These are phyloP conservation scores for Coleophoma eucalyptorum DNA, from an alignment of 2,329 filamentous ascomycete species.

Conservation along the genomic window DNA sequence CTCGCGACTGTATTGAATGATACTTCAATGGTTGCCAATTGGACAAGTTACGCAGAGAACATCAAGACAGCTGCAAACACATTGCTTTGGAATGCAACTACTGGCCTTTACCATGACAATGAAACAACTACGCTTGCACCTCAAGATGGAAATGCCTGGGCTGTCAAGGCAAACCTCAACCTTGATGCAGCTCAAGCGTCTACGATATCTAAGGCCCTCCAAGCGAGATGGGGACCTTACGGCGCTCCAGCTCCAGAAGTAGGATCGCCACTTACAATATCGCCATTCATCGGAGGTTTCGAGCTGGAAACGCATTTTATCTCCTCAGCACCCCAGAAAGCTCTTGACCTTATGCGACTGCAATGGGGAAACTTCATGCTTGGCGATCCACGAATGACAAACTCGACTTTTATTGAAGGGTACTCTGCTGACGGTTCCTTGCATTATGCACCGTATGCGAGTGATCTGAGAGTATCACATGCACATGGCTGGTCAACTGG, in stretches of 20 bases:
- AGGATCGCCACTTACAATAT: constrained; percentile 33
- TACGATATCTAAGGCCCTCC: constrained; percentile 8
- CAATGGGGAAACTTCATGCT: constrained; percentile 56
- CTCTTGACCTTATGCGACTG: constrained; percentile 48
- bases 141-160: constrained; percentile 56
- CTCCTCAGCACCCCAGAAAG: constrained; percentile 40
- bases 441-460: constrained; percentile 30
- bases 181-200: constrained; percentile 30
- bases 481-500: constrained; percentile 32
- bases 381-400: constrained; percentile 32
- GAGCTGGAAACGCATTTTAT: constrained; percentile 41
- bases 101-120: constrained; percentile 45
- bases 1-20: constrained; percentile 32
- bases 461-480: constrained; percentile 27
- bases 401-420: constrained; percentile 32
- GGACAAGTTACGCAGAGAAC: neutral
- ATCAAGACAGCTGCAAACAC: constrained; percentile 7
- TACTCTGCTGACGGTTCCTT: constrained; percentile 28
- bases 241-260: constrained; percentile 42
- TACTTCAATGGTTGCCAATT: neutral
- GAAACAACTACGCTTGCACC: constrained; percentile 52
- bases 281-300: constrained; percentile 41
- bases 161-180: constrained; percentile 27
- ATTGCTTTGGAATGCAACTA: constrained; percentile 26
- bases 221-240: constrained; percentile 30